Conservation (phyloP, 352 stramenopile species). For the Blastocystis hominis region DNA sequence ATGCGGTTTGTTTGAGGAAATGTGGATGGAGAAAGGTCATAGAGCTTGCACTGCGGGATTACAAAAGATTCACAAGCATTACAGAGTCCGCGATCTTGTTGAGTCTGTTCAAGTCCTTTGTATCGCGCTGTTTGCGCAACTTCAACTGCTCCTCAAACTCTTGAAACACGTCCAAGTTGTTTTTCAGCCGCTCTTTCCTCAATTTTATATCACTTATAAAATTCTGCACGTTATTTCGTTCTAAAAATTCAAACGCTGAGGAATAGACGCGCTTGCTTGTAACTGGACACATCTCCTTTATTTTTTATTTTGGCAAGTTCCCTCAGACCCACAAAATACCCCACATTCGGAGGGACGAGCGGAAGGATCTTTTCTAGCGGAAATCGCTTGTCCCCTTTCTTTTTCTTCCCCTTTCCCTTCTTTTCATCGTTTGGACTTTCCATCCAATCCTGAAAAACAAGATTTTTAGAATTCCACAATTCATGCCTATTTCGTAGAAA, state of each 20-base stretch:
- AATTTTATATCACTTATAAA: background rate
- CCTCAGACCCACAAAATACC: background rate
- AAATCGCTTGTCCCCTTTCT: background rate
- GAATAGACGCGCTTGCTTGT: background rate
- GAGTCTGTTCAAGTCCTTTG: background rate
- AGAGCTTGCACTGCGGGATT: too few relatives aligned
- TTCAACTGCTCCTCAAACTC: slow-evolving; percentile 20
- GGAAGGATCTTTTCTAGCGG: background rate
- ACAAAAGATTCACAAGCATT: background rate
- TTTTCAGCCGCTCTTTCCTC: background rate
- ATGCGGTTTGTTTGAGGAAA: too few relatives aligned
- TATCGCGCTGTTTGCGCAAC: slow-evolving; percentile 2
- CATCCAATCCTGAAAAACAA: background rate
- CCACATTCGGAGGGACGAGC: background rate
- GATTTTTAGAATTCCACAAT: background rate
- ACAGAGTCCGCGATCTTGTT: background rate
- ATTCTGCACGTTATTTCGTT: background rate
- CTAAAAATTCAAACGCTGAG: background rate
- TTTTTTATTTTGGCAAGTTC: background rate
- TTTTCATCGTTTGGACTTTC: background rate
- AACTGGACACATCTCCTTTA: background rate
- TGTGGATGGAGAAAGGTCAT: too few relatives aligned
- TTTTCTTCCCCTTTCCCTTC: background rate
- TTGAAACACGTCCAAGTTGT: background rate
- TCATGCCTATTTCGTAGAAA: too few relatives aligned